Conservation (phyloP, 352 stramenopile species). For the Globisporangium spinosum region DNA sequence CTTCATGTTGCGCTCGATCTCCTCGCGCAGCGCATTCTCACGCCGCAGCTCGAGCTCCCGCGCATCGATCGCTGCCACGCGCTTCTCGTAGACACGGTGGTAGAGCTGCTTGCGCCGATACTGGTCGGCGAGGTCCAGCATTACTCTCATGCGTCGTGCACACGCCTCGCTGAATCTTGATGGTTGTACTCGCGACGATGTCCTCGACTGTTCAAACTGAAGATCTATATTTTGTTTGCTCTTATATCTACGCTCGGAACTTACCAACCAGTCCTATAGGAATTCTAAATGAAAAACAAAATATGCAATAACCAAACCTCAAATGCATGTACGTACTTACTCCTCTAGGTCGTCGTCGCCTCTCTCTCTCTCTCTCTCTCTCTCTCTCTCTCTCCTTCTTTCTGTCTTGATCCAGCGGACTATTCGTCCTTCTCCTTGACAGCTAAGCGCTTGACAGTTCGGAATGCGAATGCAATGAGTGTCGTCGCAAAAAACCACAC, state of each 20-base stretch:
- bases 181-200: neutral
- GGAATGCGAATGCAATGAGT: conserved; percentile 19
- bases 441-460: conserved; percentile 4
- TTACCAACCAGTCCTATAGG: neutral
- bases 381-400: conserved; percentile 3
- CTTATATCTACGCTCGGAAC: neutral
- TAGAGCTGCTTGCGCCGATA: conserved; percentile 48
- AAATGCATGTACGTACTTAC: conserved; percentile 6
- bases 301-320: conserved; percentile 1
- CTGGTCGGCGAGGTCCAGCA: conserved; percentile 44
- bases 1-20: conserved; percentile 73
- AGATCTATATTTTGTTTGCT: conserved; percentile 12
- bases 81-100: conserved; percentile 56
- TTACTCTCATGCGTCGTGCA: conserved; percentile 9
- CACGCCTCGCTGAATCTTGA: neutral
- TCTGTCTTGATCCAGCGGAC: neutral
- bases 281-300: conserved; percentile 1
- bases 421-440: conserved; percentile 17
- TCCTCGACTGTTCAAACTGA: conserved; percentile 8
- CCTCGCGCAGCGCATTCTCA: conserved; percentile 65
- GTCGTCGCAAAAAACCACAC: conserved; percentile 58
- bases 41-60: conserved; percentile 40
- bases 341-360: conserved; percentile 10
- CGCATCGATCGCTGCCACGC: conserved; percentile 36
- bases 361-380: conserved; percentile 5